Evolutionary conservation across 495 filamentous ascomycete species (phyloP), one percentile per base, ranked within the genome.

Genomic region (Physcia stellaris): DNA sequence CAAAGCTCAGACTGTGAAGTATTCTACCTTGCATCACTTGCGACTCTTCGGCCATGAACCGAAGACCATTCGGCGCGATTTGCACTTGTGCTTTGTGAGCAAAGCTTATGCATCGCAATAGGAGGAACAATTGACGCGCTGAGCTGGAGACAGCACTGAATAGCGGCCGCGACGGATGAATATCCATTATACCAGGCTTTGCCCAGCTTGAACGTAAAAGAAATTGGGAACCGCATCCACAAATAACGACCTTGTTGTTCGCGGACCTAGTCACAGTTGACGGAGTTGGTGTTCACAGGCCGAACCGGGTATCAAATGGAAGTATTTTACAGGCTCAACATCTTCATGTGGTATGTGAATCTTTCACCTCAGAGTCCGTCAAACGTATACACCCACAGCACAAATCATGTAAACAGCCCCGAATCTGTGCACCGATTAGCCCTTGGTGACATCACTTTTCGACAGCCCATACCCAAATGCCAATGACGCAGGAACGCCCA

Each of bases 381-480:
- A 98, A 61, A 98, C 90, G 77, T 98, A 98, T 54, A 98, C 92
- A 53, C 90, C 90, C 56, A 86, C 90, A 17, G 86, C 90, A 61
- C 90, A 98, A 56, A 98, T 95, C 78, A 94, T 88, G 68, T 84
- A 93, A 16, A 96, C 86, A 32, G 88, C 82, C 45, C 92, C 90
- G 57, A 95, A 86, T 29, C 90, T 98, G 54, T 3, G 19, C 37
- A 40, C 7, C 16, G 3, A 22, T 30, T 19, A 30, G 15, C 37
- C 3, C 4, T 42, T 23, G 53, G 33, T 45, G 53, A 48, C 30
- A 31, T 31, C 9, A 6, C 32, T 39, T 40, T 9, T 13, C 11
- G 26, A 35, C 21, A 32, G 23, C 24, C 24, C 75, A 54, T 76
- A 95, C 90, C 85, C 92, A 61, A 94, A 74, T 37, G 83, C 79